Conservation (phyloP, 345 rosid genomes). For the Gossypium ekmanianum region DNA sequence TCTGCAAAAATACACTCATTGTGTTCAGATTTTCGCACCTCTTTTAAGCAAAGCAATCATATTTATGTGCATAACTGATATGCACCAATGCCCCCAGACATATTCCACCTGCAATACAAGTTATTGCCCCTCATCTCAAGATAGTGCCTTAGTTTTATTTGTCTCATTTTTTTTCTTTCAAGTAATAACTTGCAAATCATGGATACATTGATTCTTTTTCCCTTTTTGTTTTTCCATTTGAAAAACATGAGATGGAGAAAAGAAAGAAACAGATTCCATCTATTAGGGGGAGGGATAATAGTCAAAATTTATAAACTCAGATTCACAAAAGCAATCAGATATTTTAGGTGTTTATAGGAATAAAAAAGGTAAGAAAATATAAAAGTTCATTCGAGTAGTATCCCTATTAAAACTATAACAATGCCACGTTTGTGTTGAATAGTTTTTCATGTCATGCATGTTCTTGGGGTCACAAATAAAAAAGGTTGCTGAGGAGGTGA, state of each 20-base stretch:
- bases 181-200: background rate
- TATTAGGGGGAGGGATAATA: background rate
- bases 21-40: constrained; percentile 26
- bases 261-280: background rate
- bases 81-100: background rate
- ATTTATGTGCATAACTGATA: background rate
- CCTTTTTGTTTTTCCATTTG: background rate
- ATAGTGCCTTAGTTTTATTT: background rate
- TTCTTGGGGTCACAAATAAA: background rate
- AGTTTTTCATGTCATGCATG: background rate
- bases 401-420: background rate
- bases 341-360: constrained; percentile 4
- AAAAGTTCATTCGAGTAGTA: constrained; percentile 15
- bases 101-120: constrained; percentile 11
- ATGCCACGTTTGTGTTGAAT: background rate
- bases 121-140: background rate
- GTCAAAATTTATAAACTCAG: background rate
- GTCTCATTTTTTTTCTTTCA: background rate
- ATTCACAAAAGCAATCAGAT: background rate
- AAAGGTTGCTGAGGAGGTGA: background rate
- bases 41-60: constrained; percentile 25
- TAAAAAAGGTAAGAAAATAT: constrained; percentile 15
- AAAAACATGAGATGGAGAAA: constrained; percentile 12
- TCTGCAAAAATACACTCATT: constrained; percentile 7
- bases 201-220: background rate